These are phyloP conservation scores for Entonaema liquescens DNA, from an alignment of 495 filamentous ascomycete species.

Conservation along the genomic window DNA sequence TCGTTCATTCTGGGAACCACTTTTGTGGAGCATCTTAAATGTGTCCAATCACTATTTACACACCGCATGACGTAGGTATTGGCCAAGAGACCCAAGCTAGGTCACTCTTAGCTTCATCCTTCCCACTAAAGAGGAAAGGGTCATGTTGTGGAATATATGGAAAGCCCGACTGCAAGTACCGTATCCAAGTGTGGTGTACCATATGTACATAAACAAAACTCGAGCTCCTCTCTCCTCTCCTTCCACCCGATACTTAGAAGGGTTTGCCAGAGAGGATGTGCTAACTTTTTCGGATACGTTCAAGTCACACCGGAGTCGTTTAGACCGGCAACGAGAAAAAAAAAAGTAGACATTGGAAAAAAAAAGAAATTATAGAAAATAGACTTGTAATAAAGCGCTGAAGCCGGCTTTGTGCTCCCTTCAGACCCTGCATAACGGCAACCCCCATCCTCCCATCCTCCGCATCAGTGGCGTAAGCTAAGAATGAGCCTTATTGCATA, in stretches of 20 bases:
- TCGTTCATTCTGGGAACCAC: conserved; percentile 28
- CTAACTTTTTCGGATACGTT: not conserved
- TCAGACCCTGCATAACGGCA: conserved; percentile 54
- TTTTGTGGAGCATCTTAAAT: conserved; percentile 33
- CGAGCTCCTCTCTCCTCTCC: not conserved
- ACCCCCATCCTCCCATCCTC: conserved; percentile 45
- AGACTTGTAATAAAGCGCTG: conserved; percentile 13
- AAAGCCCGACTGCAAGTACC: conserved; percentile 41
- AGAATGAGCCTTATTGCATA: conserved; percentile 29
- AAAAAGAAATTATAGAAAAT: conserved; percentile 2
- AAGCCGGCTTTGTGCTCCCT: conserved; percentile 32
- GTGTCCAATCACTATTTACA: conserved; percentile 36
- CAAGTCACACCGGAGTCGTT: not conserved
- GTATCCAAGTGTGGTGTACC: not conserved
- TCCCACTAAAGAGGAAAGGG: conserved; percentile 35
- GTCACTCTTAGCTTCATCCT: conserved; percentile 39
- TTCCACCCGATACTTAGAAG: not conserved
- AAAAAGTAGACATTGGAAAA: no score
- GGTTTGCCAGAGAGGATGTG: not conserved
- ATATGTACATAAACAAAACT: conserved; percentile 3
- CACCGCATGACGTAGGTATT: conserved; percentile 41
- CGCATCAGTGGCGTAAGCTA: conserved; percentile 57
- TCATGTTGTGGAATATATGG: conserved; percentile 27
- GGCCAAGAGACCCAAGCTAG: conserved; percentile 36
- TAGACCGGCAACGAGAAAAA: conserved; percentile 18